Percentiles rank a stretch among this genome's conserved stretches.
Evolutionary conservation across 345 rosid species (phyloP).

Genomic region (Populus deltoides): DNA sequence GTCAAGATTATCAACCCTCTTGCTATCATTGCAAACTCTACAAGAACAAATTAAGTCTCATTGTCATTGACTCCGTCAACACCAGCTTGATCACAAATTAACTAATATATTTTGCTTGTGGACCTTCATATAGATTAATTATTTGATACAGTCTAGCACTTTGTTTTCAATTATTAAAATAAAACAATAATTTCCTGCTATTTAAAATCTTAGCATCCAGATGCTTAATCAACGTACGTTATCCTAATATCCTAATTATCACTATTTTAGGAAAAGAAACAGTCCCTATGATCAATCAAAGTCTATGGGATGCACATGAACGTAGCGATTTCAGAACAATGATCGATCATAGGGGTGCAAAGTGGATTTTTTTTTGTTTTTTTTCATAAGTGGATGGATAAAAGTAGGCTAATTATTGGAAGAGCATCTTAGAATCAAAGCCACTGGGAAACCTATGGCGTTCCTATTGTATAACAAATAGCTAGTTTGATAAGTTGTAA

Average conservation of each 20-base stretch:
- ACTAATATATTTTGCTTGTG: not conserved
- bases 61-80: constrained; percentile 9
- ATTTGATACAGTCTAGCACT: constrained; percentile 1
- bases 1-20: not conserved
- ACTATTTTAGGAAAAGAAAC: not conserved
- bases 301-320: constrained; percentile 4
- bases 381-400: not conserved
- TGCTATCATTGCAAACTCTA: not conserved
- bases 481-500: not conserved
- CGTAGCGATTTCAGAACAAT: not conserved
- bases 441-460: not conserved
- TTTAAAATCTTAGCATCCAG: too few relatives aligned
- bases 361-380: not conserved
- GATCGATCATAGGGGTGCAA: not conserved
- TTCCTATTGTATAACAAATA: not conserved
- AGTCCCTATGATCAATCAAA: constrained; percentile 5
- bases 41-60: not conserved
- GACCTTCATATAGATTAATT: not conserved
- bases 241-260: too few relatives aligned
- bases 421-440: constrained; percentile 17
- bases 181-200: too few relatives aligned
- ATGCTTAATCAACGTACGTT: too few relatives aligned
- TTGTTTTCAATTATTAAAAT: not conserved
- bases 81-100: not conserved
- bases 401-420: not conserved